Evolutionary conservation across 2,329 filamentous ascomycete genomes (phyloP).

Genomic region (Apiospora marii): DNA sequence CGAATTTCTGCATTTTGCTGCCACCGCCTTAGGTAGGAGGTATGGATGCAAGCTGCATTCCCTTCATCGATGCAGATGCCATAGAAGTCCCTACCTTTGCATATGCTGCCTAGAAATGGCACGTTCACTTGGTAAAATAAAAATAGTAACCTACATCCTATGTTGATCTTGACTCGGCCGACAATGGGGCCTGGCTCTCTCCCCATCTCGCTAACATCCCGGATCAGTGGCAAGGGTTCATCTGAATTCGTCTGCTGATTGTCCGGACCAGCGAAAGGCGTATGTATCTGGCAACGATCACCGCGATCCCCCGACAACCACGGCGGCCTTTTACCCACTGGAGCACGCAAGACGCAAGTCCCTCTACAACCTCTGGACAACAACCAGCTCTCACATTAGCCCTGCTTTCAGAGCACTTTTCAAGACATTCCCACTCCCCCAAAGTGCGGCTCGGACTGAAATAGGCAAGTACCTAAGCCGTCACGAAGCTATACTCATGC

Average conservation of each 20-base stretch:
- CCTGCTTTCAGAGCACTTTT: not conserved
- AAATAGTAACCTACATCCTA: not conserved
- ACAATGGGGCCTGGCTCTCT: not conserved
- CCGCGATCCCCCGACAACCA: not conserved
- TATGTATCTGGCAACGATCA: conserved; percentile 3
- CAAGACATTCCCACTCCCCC: not conserved
- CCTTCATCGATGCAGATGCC: not conserved
- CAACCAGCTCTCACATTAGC: not conserved
- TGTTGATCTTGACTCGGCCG: conserved; percentile 1
- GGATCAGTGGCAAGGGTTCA: conserved; percentile 19
- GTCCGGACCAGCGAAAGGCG: not conserved
- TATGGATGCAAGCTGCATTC: not conserved
- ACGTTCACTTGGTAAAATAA: not conserved
- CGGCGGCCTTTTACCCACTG: not conserved
- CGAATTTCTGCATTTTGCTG: not conserved
- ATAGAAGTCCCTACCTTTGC: not conserved
- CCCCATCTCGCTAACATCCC: not conserved
- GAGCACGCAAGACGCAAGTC: not conserved
- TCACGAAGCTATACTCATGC: conserved; percentile 1
- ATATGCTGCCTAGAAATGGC: not conserved
- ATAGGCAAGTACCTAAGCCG: conserved; percentile 12
- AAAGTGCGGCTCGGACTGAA: not conserved
- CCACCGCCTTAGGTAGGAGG: not conserved
- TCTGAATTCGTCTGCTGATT: conserved; percentile 4
- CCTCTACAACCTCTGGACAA: not conserved